A percentile compares a stretch with the other conserved stretches of the same genome.
These are phyloP conservation scores for Hirsutella rhossiliensis DNA, from an alignment of 2,329 filamentous ascomycete genomes.

Conservation along the genomic window DNA sequence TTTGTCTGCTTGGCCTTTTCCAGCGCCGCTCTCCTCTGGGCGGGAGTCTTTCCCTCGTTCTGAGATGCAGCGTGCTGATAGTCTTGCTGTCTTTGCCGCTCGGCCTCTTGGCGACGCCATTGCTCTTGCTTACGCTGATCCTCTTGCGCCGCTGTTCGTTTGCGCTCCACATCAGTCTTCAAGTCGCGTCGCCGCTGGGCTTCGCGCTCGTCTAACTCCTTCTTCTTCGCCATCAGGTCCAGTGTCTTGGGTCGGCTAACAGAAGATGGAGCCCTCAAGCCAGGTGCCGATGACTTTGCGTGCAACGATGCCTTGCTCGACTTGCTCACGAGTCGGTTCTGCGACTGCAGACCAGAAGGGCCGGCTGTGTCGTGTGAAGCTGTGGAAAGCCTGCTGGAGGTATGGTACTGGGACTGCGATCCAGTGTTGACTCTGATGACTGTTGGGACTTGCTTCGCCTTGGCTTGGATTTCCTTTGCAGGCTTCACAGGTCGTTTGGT, in stretches of 20 bases:
- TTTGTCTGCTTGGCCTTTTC: slow-evolving; percentile 54
- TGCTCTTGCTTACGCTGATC: slow-evolving; percentile 51
- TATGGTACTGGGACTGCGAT: slow-evolving; percentile 47
- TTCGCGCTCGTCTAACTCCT: slow-evolving; percentile 74
- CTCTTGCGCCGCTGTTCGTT: slow-evolving; percentile 54
- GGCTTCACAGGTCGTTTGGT: slow-evolving; percentile 51
- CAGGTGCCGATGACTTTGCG: slow-evolving; percentile 40
- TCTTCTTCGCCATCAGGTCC: slow-evolving; percentile 67
- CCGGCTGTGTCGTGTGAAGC: slow-evolving; percentile 35
- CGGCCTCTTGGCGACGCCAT: slow-evolving; percentile 46
- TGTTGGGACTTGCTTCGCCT: slow-evolving; percentile 54
- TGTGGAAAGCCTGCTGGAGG: slow-evolving; percentile 44
- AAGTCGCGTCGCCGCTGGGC: slow-evolving; percentile 67
- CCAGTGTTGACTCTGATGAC: slow-evolving; percentile 60
- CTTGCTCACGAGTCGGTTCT: slow-evolving; percentile 45
- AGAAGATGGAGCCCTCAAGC: slow-evolving; percentile 48
- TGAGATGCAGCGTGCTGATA: slow-evolving; percentile 48
- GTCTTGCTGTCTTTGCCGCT: slow-evolving; percentile 49
- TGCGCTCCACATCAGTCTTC: slow-evolving; percentile 71
- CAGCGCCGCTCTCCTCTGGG: slow-evolving; percentile 49
- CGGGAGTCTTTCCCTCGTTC: slow-evolving; percentile 53
- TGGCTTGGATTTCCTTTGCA: slow-evolving; percentile 43
- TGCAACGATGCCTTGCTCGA: slow-evolving; percentile 55
- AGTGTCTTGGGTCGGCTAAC: slow-evolving; percentile 58
- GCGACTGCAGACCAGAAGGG: slow-evolving; percentile 23